Evolutionary conservation across 2,329 filamentous ascomycete genomes (phyloP).

Genomic region (Trichoderma semiorbis): DNA sequence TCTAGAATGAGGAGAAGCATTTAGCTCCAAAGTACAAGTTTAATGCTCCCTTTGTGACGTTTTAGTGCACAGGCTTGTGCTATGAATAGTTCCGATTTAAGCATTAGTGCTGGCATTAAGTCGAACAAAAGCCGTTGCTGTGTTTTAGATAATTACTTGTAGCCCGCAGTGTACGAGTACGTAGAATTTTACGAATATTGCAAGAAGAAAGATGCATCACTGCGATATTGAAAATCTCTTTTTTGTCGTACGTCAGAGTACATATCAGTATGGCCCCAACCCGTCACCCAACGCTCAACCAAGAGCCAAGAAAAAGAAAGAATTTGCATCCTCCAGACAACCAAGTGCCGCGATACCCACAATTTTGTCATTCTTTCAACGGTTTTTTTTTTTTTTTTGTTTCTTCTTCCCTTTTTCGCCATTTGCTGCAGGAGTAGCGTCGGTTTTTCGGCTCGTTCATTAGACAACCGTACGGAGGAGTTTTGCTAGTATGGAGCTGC

Average conservation of each 20-base stretch:
- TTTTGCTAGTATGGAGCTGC: not conserved
- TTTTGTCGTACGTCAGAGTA: not conserved
- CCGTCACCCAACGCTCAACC: slow-evolving; percentile 15
- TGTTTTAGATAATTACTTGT: not conserved
- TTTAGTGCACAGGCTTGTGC: slow-evolving; percentile 11
- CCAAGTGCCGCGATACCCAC: slow-evolving; percentile 8
- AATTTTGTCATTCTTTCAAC: not conserved
- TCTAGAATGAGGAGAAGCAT: not conserved
- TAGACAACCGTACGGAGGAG: not conserved
- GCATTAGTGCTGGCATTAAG: not conserved
- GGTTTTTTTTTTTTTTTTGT: not conserved
- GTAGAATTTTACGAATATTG: not conserved
- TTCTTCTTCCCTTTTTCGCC: not conserved
- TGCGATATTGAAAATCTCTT: not conserved
- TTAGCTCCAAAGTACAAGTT: not conserved
- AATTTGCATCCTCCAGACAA: slow-evolving; percentile 12
- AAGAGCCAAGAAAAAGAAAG: not conserved
- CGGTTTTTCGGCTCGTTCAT: not conserved
- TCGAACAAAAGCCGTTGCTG: not conserved
- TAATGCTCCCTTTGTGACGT: not conserved
- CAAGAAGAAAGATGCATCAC: not conserved
- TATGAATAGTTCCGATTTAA: slow-evolving; percentile 7
- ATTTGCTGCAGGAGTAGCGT: not conserved
- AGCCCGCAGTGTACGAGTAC: too few species aligned
- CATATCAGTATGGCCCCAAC: not conserved